Conservation (phyloP, 108 stramenopile genomes). For the Cyclotella cryptica region DNA sequence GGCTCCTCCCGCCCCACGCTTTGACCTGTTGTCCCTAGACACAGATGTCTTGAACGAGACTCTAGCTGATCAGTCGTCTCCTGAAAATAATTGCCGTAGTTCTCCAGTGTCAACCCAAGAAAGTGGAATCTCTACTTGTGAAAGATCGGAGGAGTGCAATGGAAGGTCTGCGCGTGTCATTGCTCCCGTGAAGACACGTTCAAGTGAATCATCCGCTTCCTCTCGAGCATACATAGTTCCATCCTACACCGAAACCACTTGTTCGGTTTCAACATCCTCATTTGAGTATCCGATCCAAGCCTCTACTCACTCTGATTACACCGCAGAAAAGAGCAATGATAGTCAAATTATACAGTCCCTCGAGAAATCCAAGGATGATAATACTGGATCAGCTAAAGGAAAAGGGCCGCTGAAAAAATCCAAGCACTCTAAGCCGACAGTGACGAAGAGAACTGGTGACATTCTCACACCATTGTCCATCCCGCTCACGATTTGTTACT, state of each 20-base stretch:
- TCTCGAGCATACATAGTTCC: too few relatives aligned
- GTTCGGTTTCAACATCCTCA: background rate
- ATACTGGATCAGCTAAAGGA: background rate
- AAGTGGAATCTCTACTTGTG: conserved; percentile 36
- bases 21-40: background rate
- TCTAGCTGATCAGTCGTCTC: background rate
- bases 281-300: conserved; percentile 1
- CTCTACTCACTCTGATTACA: background rate
- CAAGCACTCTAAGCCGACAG: conserved; percentile 2
- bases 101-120: conserved; percentile 32
- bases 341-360: background rate
- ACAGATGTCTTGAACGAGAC: conserved; percentile 1
- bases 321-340: background rate
- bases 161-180: background rate
- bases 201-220: background rate
- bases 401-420: background rate
- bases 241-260: background rate
- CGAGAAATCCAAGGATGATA: background rate
- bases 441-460: conserved; percentile 8
- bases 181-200: background rate
- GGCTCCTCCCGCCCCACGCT: conserved; percentile 25
- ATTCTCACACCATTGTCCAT: conserved; percentile 48
- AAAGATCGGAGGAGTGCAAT: background rate
- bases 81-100: background rate
- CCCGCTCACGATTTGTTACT: conserved; percentile 63